Base-by-base conservation (phyloP, 768 basidiomycete genomes). In the Fibroporia radiculosa region DNA sequence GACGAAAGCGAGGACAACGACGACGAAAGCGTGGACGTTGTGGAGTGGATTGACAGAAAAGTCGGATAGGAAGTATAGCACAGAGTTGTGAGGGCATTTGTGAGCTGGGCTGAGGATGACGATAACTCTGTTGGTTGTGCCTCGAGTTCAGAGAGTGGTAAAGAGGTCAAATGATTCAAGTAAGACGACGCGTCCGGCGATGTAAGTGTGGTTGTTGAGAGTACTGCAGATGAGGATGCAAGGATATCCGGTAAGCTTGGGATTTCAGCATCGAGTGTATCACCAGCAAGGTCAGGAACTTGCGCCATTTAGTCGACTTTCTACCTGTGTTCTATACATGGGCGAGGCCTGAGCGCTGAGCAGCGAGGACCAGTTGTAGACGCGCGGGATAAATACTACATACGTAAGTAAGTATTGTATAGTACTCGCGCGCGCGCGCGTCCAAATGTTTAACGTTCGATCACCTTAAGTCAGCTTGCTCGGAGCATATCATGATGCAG, bases 11-110 rank as follows among this genome's bases (percentile, higher is more conserved):
- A 80, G 1, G 75, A 71, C 48, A 97, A 75, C 1, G 92, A 87
- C 3, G 70, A 64, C 1, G 78, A 70, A 45, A 96, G 75, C 0
- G 84, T 78, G 38, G 78, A 77, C 3, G 89, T 88, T 14, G 86
- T 84, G 37, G 74, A 63, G 60, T 93, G 91, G 10, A 93, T 73
- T n/a, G 86, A 83, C 50, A 95, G 76, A 61, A 96, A 95, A 0
- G 91, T 92, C 23, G 86, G 80, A 62, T 96, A 93, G 19, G 92
- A 92, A 3, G 89, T 82, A 48, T 90, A 85, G 44, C 92, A 93
- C 12, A 97, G 75, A 32, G 86, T 84, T 8, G 88, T 93, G 50
- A 96, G 71, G 44, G 91, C 93, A 35, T 88, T 83, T 6, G 90
- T 91, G 42, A 96, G 75, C 48, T 91, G 85, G 40, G 89, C 82